A percentile compares a stretch with the other conserved stretches of the same genome.
Conservation (phyloP, 495 filamentous ascomycete species). For the Astrocystis sublimbata region DNA sequence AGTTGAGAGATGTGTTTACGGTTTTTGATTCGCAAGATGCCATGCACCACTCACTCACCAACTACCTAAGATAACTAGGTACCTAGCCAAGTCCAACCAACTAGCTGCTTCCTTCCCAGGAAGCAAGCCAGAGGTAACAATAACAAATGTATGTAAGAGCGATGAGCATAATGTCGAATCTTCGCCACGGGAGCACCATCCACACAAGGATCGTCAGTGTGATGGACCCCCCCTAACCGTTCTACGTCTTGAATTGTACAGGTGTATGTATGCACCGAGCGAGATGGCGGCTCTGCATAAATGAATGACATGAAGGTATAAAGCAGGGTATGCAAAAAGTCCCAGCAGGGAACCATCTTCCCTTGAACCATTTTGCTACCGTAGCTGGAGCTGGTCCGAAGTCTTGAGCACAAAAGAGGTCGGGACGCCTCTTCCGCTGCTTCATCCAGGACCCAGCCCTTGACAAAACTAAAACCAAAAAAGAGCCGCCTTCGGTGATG, state of each 20-base stretch:
- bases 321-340: constrained; percentile 26
- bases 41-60: no score
- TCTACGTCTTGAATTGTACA: constrained; percentile 29
- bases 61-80: no score
- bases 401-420: constrained; percentile 26
- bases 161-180: no score
- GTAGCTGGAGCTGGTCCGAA: constrained; percentile 11
- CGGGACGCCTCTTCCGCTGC: constrained; percentile 15
- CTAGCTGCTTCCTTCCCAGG: no score
- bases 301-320: constrained; percentile 38
- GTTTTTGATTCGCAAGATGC: no score
- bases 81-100: no score
- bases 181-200: no score
- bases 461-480: constrained; percentile 24
- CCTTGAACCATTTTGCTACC: constrained; percentile 20
- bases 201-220: constrained; percentile 39
- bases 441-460: constrained; percentile 21
- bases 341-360: constrained; percentile 21
- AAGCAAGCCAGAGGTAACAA: no score
- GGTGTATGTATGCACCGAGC: constrained; percentile 18
- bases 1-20: no score
- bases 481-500: constrained; percentile 30
- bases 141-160: no score
- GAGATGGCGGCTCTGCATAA: constrained; percentile 22
- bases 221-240: constrained; percentile 32